These are phyloP conservation scores for Lyophyllum semitale DNA, from an alignment of 768 basidiomycete genomes.

Conservation along the genomic window DNA sequence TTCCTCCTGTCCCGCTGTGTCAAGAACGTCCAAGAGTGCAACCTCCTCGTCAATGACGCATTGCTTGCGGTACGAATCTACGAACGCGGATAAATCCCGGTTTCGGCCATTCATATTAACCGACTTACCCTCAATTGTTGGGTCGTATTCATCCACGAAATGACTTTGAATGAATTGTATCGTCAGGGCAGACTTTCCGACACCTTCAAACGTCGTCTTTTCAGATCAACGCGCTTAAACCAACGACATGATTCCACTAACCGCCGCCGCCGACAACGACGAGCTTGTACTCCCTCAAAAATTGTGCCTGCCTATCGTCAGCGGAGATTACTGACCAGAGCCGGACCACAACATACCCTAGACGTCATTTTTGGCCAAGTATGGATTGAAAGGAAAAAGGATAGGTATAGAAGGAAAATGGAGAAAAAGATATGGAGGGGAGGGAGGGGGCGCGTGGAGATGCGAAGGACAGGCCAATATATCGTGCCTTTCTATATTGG, in stretches of 20 bases:
- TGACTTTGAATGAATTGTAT: slow-evolving; percentile 98
- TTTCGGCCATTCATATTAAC: neutral
- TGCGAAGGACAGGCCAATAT: slow-evolving; percentile 3
- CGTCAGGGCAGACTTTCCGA: slow-evolving; percentile 83
- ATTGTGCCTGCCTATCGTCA: slow-evolving; percentile 62
- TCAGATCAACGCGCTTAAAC: neutral
- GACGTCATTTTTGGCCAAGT: slow-evolving; percentile 33
- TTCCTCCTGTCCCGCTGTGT: slow-evolving; percentile 98
- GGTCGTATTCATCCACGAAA: slow-evolving; percentile 92
- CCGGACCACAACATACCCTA: slow-evolving; percentile 29
- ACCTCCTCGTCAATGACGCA: slow-evolving; percentile 98
- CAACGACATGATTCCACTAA: slow-evolving; percentile 33
- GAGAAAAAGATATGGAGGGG: slow-evolving; percentile 2
- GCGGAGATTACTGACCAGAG: slow-evolving; percentile 2
- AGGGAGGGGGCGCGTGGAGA: slow-evolving; percentile 13
- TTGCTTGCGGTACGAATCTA: slow-evolving; percentile 96
- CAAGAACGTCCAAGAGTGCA: slow-evolving; percentile 94
- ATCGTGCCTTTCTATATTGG: slow-evolving; percentile 12
- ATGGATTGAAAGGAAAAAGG: neutral
- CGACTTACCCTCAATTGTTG: slow-evolving; percentile 84
- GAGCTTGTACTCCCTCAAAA: slow-evolving; percentile 96
- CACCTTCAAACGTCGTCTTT: slow-evolving; percentile 34
- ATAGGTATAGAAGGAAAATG: slow-evolving; percentile 3
- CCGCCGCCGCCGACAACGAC: slow-evolving; percentile 99
- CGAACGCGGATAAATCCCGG: neutral